Evolutionary conservation across 2,329 filamentous ascomycete species (phyloP).

Genomic region (Phialemonium atrogriseum): DNA sequence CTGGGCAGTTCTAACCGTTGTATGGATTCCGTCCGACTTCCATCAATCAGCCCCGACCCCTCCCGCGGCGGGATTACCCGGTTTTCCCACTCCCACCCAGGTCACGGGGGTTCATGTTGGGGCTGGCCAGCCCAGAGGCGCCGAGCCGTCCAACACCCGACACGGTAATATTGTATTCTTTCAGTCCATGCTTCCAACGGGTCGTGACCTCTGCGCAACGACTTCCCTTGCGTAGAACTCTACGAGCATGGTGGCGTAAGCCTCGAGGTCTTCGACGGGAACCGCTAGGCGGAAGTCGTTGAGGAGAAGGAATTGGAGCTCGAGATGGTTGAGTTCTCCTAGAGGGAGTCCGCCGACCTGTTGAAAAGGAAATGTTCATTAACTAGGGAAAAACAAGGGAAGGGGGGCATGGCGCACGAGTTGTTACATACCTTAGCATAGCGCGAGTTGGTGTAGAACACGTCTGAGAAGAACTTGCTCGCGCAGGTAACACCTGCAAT

Average conservation of each 20-base stretch:
- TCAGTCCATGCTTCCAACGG: neutral
- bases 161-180: no score
- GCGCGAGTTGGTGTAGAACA: conserved; percentile 98
- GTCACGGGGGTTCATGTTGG: neutral
- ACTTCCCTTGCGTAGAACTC: conserved; percentile 96
- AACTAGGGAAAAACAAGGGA: conserved; percentile 1
- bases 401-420: conserved; percentile 1
- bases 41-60: neutral
- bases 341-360: conserved; percentile 92
- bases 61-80: neutral
- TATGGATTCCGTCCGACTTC: neutral
- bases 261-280: conserved; percentile 89
- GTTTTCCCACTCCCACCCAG: neutral
- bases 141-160: no score
- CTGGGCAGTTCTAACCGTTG: neutral
- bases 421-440: conserved; percentile 78
- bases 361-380: conserved; percentile 8
- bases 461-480: conserved; percentile 98
- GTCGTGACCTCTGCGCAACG: conserved; percentile 34
- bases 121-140: neutral
- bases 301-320: conserved; percentile 88
- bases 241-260: conserved; percentile 96
- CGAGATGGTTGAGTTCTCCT: conserved; percentile 88
- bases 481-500: conserved; percentile 97
- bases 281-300: conserved; percentile 95